These are phyloP conservation scores for Verticillium dahliae DNA, from an alignment of 2,329 filamentous ascomycete species.

Conservation along the genomic window DNA sequence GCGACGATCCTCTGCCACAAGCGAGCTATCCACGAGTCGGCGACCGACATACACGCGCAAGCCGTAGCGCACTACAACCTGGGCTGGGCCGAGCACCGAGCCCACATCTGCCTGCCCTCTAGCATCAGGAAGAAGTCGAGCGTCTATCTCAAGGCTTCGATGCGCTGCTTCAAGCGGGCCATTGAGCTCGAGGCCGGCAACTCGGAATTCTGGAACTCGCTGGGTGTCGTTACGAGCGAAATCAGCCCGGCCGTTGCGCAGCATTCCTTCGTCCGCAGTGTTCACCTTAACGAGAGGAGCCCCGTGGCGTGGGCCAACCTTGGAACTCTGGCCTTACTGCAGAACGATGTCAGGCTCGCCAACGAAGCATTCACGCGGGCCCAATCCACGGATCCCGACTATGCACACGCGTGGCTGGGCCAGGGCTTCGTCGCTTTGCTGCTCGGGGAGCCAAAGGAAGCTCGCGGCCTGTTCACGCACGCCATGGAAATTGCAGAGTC, in stretches of 20 bases:
- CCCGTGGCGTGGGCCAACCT: slow-evolving; percentile 86
- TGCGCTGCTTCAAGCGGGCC: slow-evolving; percentile 87
- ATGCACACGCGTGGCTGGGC: slow-evolving; percentile 87
- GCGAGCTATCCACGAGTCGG: slow-evolving; percentile 67
- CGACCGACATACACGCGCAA: slow-evolving; percentile 75
- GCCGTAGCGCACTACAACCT: slow-evolving; percentile 97
- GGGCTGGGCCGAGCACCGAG: slow-evolving; percentile 85
- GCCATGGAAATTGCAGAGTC: slow-evolving; percentile 88
- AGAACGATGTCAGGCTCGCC: slow-evolving; percentile 78
- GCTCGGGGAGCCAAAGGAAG: slow-evolving; percentile 68
- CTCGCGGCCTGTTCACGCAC: slow-evolving; percentile 81
- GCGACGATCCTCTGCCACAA: slow-evolving; percentile 82
- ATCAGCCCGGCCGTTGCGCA: slow-evolving; percentile 85
- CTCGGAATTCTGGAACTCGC: slow-evolving; percentile 92
- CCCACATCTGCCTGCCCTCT: slow-evolving; percentile 59
- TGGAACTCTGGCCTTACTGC: slow-evolving; percentile 75
- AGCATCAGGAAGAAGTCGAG: slow-evolving; percentile 50
- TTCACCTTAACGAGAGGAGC: slow-evolving; percentile 88
- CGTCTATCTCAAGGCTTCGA: slow-evolving; percentile 70
- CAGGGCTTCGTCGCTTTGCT: slow-evolving; percentile 81
- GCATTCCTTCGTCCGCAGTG: slow-evolving; percentile 83
- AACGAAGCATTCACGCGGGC: slow-evolving; percentile 85
- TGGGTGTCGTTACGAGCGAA: slow-evolving; percentile 83
- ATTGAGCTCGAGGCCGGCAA: slow-evolving; percentile 95
- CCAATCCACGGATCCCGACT: slow-evolving; percentile 92